Conservation (phyloP, 257 asterid genomes). For the Jacaranda copaia region DNA sequence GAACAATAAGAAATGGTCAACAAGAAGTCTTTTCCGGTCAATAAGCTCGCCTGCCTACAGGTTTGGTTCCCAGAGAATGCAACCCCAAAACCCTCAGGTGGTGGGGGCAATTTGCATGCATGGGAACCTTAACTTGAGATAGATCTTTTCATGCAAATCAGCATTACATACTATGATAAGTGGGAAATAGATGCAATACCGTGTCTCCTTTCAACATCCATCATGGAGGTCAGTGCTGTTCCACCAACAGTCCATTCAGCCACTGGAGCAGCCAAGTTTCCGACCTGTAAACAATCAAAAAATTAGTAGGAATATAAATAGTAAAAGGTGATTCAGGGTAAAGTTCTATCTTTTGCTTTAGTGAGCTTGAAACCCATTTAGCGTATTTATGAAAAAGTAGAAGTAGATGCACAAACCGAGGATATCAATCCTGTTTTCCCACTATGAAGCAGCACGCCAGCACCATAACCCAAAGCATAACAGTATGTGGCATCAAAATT, state of each 20-base stretch:
- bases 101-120: not conserved
- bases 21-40: not conserved
- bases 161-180: slow-evolving; percentile 6
- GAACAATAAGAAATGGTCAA: not conserved
- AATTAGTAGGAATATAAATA: not conserved
- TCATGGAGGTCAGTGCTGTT: slow-evolving; percentile 89
- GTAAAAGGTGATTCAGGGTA: slow-evolving; percentile 11
- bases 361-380: not conserved
- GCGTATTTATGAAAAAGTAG: not conserved
- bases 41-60: not conserved
- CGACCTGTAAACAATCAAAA: slow-evolving; percentile 61
- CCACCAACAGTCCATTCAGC: slow-evolving; percentile 97
- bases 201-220: slow-evolving; percentile 99
- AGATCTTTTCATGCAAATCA: not conserved
- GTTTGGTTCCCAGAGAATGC: not conserved
- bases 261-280: slow-evolving; percentile 92
- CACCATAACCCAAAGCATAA: slow-evolving; percentile 72
- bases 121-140: not conserved
- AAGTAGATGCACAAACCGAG: slow-evolving; percentile 48
- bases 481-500: slow-evolving; percentile 93
- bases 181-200: slow-evolving; percentile 53
- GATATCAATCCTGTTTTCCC: slow-evolving; percentile 89
- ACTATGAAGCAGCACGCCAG: slow-evolving; percentile 81
- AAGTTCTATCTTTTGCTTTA: not conserved
- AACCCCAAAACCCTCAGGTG: not conserved